Conservation (phyloP, 108 stramenopile genomes). For the Aurantiochytrium sp. region DNA sequence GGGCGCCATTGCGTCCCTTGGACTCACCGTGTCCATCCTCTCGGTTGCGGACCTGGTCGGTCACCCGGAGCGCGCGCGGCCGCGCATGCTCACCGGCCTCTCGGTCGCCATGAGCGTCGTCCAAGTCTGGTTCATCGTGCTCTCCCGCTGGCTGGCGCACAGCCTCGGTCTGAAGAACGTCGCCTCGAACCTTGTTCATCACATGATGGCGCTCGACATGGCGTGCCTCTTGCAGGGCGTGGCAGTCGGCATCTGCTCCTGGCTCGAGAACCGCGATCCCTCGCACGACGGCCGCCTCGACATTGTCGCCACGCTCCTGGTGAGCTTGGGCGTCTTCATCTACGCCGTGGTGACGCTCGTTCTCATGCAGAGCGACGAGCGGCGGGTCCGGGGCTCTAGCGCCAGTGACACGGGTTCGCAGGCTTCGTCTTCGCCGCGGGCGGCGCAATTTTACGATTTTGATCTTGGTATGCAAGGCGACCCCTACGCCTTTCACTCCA, state of each 20-base stretch:
- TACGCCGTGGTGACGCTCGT: background rate
- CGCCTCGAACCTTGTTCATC: background rate
- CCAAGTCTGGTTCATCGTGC: background rate
- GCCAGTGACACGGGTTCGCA: background rate
- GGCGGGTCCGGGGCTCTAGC: background rate
- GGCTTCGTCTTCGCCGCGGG: background rate
- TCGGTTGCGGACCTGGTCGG: background rate
- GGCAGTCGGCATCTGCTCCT: background rate
- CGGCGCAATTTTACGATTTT: background rate
- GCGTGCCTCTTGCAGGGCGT: background rate
- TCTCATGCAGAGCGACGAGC: background rate
- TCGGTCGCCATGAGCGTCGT: background rate
- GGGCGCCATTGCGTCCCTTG: background rate
- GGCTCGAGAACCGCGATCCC: background rate
- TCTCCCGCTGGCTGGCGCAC: background rate
- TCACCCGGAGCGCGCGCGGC: background rate
- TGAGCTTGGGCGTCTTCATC: background rate
- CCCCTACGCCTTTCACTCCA: background rate
- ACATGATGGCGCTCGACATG: background rate
- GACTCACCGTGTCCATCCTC: background rate
- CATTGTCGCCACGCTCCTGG: background rate
- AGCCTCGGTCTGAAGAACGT: too few relatives aligned
- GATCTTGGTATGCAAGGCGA: background rate
- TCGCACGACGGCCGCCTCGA: background rate
- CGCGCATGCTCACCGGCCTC: background rate